Evolutionary conservation across 805 yeast genomes (phyloP).

Genomic region (Cyberlindnera nakhonratchasimensis): DNA sequence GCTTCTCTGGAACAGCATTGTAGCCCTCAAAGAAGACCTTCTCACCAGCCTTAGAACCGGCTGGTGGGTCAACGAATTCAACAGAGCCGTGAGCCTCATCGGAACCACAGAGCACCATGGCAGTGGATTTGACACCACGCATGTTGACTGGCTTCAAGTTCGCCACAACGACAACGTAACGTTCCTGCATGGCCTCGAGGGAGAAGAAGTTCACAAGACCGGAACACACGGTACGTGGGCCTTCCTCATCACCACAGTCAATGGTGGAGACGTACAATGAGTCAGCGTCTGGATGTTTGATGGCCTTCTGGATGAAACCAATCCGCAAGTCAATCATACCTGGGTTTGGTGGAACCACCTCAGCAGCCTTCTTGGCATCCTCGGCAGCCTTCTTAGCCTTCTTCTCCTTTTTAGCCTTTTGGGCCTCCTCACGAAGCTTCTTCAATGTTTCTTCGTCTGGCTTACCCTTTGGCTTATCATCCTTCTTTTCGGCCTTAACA

Average conservation of each 20-base stretch:
- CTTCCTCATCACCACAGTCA: conserved; percentile 93
- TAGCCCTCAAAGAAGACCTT: conserved; percentile 91
- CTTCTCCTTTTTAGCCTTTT: conserved; percentile 62
- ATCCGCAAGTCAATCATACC: conserved; percentile 89
- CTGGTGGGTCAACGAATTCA: conserved; percentile 94
- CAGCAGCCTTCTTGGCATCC: conserved; percentile 53
- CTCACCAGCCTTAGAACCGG: conserved; percentile 91
- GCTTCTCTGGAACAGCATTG: conserved; percentile 86
- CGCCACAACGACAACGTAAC: conserved; percentile 87
- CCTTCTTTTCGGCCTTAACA: conserved; percentile 39
- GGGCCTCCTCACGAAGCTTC: conserved; percentile 48
- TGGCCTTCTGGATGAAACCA: conserved; percentile 94
- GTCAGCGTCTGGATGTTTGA: conserved; percentile 98
- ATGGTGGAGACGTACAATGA: conserved; percentile 94
- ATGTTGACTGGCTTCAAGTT: conserved; percentile 96
- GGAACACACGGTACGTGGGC: conserved; percentile 97
- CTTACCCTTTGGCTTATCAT: conserved; percentile 35
- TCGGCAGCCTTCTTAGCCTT: conserved; percentile 43
- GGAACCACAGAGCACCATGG: conserved; percentile 96
- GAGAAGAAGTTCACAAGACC: conserved; percentile 90
- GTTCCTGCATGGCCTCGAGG: conserved; percentile 92
- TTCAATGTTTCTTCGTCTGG: conserved; percentile 47
- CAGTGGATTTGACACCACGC: conserved; percentile 95
- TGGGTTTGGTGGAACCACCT: conserved; percentile 68
- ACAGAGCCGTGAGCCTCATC: conserved; percentile 56